Percentiles rank a stretch among this genome's conserved stretches.
Conservation (phyloP, 2,329 filamentous ascomycete genomes). For the Aureobasidium melanogenum region DNA sequence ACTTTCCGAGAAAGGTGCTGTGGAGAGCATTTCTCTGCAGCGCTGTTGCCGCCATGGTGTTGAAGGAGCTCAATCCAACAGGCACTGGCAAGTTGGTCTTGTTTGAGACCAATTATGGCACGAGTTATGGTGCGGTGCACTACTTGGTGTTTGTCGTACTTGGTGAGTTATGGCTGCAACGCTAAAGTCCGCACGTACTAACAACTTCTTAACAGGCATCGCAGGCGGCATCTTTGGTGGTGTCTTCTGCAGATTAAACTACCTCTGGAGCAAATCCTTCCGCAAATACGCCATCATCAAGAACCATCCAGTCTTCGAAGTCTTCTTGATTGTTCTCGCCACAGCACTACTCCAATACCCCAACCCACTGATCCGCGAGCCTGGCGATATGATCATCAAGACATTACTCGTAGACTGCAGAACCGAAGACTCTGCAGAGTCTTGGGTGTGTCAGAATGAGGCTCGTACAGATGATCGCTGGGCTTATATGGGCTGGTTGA, state of each 20-base stretch:
- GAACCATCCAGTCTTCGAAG: conserved; percentile 47
- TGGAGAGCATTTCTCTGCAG: conserved; percentile 53
- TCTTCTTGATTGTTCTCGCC: conserved; percentile 44
- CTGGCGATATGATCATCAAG: conserved; percentile 49
- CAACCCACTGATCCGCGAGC: conserved; percentile 46
- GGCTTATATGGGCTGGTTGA: conserved; percentile 42
- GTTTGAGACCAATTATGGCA: conserved; percentile 52
- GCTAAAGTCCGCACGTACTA: neutral
- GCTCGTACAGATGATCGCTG: conserved; percentile 24
- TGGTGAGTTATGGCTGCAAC: conserved; percentile 16
- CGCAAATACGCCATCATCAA: conserved; percentile 45
- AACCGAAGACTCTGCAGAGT: conserved; percentile 23
- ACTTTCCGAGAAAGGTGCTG: conserved; percentile 51
- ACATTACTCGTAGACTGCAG: conserved; percentile 48
- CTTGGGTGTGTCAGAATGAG: conserved; percentile 47
- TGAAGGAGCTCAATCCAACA: conserved; percentile 51
- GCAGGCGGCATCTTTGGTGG: conserved; percentile 52
- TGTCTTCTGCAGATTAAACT: conserved; percentile 50
- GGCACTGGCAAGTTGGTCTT: conserved; percentile 52
- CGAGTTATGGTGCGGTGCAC: conserved; percentile 46
- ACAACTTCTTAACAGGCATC: conserved; percentile 24
- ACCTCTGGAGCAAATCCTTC: conserved; percentile 48
- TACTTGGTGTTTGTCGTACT: conserved; percentile 50
- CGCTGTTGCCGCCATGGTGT: conserved; percentile 44
- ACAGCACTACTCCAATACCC: conserved; percentile 49